Evolutionary conservation across 176 grass and related monocot species (phyloP).

Genomic region (Otatea glauca): DNA sequence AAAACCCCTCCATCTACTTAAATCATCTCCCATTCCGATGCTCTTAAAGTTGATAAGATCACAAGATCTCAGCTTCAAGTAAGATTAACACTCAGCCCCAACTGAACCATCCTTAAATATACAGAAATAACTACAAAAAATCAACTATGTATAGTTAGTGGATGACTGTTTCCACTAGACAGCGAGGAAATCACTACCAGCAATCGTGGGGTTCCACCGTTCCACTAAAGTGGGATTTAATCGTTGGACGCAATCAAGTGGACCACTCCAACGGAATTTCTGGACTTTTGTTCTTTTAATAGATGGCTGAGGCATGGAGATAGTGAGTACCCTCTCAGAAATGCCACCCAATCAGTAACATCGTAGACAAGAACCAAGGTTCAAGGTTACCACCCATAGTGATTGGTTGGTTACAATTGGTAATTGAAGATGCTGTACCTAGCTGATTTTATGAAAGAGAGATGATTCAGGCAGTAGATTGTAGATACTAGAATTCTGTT

Average conservation of each 20-base stretch:
- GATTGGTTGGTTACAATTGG: constrained; percentile 14
- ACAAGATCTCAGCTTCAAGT: constrained; percentile 36
- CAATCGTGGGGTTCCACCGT: constrained; percentile 40
- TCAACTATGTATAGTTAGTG: constrained; percentile 16
- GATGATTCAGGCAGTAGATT: neutral
- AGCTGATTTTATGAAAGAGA: constrained; percentile 21
- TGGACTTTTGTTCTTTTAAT: constrained; percentile 32
- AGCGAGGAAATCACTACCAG: constrained; percentile 51
- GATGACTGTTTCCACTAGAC: constrained; percentile 52
- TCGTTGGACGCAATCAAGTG: constrained; percentile 42
- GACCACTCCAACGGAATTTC: constrained; percentile 46
- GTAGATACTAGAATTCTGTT: constrained; percentile 2
- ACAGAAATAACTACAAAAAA: constrained; percentile 13
- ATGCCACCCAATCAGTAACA: constrained; percentile 48
- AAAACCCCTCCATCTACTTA: constrained; percentile 19
- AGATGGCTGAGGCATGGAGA: constrained; percentile 47
- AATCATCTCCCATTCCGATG: constrained; percentile 34
- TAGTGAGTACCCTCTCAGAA: constrained; percentile 60
- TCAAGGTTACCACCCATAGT: neutral
- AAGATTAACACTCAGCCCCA: constrained; percentile 38
- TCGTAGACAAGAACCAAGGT: constrained; percentile 22
- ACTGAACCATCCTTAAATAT: constrained; percentile 32
- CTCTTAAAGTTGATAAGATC: constrained; percentile 31
- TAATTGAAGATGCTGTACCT: neutral
- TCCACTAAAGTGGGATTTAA: constrained; percentile 59